Evolutionary conservation across 2,329 filamentous ascomycete genomes (phyloP), one percentile per base, ranked within the genome.

Genomic region (Cordyceps pruinosa): DNA sequence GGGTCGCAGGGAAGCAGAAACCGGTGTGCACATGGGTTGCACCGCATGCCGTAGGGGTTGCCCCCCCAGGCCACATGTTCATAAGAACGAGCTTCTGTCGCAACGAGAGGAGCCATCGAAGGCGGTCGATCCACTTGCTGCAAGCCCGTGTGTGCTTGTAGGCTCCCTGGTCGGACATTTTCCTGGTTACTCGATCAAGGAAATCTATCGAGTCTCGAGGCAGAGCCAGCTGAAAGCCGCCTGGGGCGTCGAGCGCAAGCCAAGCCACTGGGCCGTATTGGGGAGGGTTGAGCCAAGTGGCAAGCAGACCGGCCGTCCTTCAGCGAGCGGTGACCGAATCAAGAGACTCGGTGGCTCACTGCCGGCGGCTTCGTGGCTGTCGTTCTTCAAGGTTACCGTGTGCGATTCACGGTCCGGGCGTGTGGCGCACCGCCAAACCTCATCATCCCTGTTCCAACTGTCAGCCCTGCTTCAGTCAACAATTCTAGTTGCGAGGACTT

Each of bases 51-150:
- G 39, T 32, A 12, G 30, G 21, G 34, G 26, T 19, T n/a, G n/a
- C n/a, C n/a, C n/a, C n/a, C 39, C 26, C 30, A 35, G 39, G 10
- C 30, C 48, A 51, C 39, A 45, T 53, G 39, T 53, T 53, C 50
- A 53, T 35, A 39, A 26, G 49, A 52, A 32, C 35, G 10, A 42
- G 37, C 21, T 42, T 52, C 42, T 45, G 4, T 25, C 6, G 12
- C 30, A 32, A 32, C 12, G 30, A 12, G 30, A 32, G 30, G 12
- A 12, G 30, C 6, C 6, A 32, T 15, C 41, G n/a, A n/a, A n/a
- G n/a, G n/a, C n/a, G n/a, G n/a, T n/a, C n/a, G n/a, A n/a, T n/a
- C n/a, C n/a, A n/a, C n/a, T n/a, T n/a, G n/a, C n/a, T n/a, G n/a
- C n/a, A n/a, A n/a, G n/a, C n/a, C n/a, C n/a, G n/a, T n/a, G n/a